Percentiles rank a stretch among this genome's conserved stretches.
Conservation (phyloP, 371 early-diverging fungal species). For the Actinomortierella ambigua region DNA sequence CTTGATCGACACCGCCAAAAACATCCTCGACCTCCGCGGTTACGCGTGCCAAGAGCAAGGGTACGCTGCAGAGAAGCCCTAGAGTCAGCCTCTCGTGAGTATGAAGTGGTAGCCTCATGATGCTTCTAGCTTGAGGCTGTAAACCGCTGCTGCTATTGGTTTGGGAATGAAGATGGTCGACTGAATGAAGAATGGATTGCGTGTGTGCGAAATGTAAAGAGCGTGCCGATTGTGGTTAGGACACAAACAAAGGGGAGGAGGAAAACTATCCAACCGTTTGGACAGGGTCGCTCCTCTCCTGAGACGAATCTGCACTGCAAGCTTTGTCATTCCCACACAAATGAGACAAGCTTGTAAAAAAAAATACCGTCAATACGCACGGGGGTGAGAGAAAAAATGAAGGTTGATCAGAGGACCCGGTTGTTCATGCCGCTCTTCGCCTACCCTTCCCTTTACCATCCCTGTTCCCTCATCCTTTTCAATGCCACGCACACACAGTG, state of each 20-base stretch:
- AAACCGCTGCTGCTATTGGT: neutral
- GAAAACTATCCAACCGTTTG: neutral
- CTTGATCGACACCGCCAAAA: neutral
- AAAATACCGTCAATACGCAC: neutral
- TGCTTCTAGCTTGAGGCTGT: neutral
- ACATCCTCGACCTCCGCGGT: neutral
- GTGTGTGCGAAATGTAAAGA: neutral
- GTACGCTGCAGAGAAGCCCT: neutral
- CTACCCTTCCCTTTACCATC: too few relatives aligned
- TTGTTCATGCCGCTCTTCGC: too few relatives aligned
- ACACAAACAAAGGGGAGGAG: neutral
- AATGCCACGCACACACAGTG: too few relatives aligned
- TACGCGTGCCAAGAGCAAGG: neutral
- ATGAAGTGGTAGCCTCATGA: too few relatives aligned
- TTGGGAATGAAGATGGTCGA: neutral
- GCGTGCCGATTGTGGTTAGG: neutral
- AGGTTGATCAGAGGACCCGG: too few relatives aligned
- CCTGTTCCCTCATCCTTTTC: too few relatives aligned
- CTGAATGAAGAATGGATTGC: neutral
- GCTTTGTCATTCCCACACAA: too few relatives aligned
- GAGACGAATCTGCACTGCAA: too few relatives aligned
- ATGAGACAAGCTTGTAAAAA: neutral
- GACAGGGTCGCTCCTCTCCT: neutral
- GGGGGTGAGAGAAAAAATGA: neutral
- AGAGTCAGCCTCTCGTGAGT: neutral